These are phyloP conservation scores for Lagerstroemia speciosa DNA, from an alignment of 345 rosid genomes.

Conservation along the genomic window DNA sequence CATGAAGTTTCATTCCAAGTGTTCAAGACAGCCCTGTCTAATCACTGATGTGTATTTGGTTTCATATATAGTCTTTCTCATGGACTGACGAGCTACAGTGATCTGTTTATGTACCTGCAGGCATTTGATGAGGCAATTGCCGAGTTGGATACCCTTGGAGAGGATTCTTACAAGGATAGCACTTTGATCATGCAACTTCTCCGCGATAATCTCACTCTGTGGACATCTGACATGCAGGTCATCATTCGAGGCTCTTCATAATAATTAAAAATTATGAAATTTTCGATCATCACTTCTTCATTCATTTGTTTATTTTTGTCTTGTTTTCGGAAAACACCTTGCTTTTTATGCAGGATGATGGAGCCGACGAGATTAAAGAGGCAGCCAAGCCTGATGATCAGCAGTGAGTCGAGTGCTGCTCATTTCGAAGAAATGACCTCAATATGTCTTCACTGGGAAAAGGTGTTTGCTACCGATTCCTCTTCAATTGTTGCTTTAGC, in stretches of 20 bases:
- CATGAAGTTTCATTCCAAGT: background rate
- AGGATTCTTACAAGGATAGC: too few relatives aligned
- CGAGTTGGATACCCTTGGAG: conserved; percentile 79
- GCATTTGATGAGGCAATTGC: conserved; percentile 94
- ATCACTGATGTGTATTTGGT: too few relatives aligned
- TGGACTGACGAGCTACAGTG: background rate
- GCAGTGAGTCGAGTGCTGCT: conserved; percentile 22
- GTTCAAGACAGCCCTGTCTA: background rate
- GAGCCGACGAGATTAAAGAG: conserved; percentile 82
- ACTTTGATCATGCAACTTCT: conserved; percentile 97
- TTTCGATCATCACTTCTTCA: too few relatives aligned
- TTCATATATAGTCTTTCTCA: too few relatives aligned
- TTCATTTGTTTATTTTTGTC: too few relatives aligned
- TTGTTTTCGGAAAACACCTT: background rate
- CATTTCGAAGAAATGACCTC: background rate
- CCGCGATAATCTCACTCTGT: conserved; percentile 88
- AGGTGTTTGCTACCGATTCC: conserved; percentile 38
- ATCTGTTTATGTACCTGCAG: conserved; percentile 15
- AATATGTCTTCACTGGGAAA: conserved; percentile 44
- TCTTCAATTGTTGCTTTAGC: conserved; percentile 17
- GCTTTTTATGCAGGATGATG: conserved; percentile 51
- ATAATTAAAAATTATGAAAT: too few relatives aligned
- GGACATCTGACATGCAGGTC: conserved; percentile 98
- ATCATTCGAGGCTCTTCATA: background rate
- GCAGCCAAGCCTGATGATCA: conserved; percentile 55